Conservation (phyloP, 345 rosid genomes). For the Pelargonium nanum region DNA sequence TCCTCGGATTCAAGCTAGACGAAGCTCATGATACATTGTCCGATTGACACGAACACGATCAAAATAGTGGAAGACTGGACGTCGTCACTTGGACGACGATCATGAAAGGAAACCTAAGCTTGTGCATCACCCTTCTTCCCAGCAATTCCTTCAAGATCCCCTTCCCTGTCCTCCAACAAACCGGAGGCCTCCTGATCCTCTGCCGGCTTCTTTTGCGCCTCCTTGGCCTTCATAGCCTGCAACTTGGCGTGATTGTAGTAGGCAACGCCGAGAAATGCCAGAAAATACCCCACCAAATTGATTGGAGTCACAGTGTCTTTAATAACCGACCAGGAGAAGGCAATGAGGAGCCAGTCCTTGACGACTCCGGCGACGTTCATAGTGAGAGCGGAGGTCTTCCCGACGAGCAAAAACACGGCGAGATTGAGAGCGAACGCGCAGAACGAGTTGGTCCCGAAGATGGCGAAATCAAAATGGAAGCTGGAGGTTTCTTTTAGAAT, state of each 20-base stretch:
- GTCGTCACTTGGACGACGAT: too few relatives aligned
- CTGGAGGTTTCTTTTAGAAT: conserved; percentile 40
- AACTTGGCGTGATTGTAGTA: conserved; percentile 27
- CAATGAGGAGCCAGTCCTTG: conserved; percentile 27
- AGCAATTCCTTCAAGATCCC: conserved; percentile 13
- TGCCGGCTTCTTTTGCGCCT: conserved; percentile 23
- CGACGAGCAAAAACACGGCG: conserved; percentile 33
- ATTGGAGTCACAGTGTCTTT: conserved; percentile 30
- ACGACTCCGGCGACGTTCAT: conserved; percentile 33
- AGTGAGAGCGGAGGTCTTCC: conserved; percentile 29
- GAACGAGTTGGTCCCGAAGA: conserved; percentile 36
- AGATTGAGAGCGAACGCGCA: too few relatives aligned
- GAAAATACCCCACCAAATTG: conserved; percentile 22
- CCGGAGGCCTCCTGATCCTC: conserved; percentile 22
- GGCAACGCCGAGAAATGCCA: conserved; percentile 28
- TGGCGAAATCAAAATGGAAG: conserved; percentile 44
- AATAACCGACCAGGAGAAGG: conserved; percentile 29
- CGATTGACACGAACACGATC: too few relatives aligned
- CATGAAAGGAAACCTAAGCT: too few relatives aligned
- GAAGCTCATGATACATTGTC: too few relatives aligned
- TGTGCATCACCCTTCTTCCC: conserved; percentile 2
- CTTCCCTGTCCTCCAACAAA: conserved; percentile 24
- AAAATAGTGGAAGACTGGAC: too few relatives aligned
- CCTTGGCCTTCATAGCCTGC: conserved; percentile 26
- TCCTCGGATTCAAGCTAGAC: too few relatives aligned